Percentiles rank a stretch among this genome's conserved stretches.
Evolutionary conservation across 352 stramenopile genomes (phyloP).

Genomic region (Pythium oligandrum): DNA sequence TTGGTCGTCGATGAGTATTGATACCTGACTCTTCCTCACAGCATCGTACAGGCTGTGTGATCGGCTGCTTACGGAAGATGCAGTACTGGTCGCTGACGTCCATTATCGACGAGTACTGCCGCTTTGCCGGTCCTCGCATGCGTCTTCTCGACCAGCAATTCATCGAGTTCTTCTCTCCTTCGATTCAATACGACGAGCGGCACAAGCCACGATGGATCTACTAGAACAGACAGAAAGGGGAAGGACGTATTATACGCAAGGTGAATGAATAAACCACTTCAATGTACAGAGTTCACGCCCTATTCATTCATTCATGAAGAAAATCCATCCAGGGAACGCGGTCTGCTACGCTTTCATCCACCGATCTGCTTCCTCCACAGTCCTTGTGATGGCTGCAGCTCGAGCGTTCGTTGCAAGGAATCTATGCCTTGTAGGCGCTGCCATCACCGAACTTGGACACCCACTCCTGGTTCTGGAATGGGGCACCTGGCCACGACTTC

Average conservation of each 20-base stretch:
- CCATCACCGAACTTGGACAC: slow-evolving; percentile 90
- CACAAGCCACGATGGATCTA: slow-evolving; percentile 76
- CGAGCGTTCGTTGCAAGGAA: no score
- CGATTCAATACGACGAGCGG: slow-evolving; percentile 73
- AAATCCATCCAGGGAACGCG: not conserved
- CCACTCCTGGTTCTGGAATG: slow-evolving; percentile 96
- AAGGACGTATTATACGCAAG: no score
- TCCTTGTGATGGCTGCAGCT: no score
- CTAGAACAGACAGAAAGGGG: slow-evolving; percentile 3
- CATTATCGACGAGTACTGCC: slow-evolving; percentile 87
- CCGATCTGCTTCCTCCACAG: no score
- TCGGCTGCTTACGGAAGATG: slow-evolving; percentile 86
- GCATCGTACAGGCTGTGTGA: slow-evolving; percentile 81
- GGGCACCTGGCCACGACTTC: slow-evolving; percentile 92
- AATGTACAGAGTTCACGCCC: no score
- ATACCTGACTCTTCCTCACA: slow-evolving; percentile 13
- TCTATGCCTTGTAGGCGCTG: slow-evolving; percentile 74
- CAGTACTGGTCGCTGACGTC: slow-evolving; percentile 84
- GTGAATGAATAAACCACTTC: no score
- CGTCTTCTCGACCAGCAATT: slow-evolving; percentile 86
- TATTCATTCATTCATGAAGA: slow-evolving; percentile 14
- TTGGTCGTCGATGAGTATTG: not conserved
- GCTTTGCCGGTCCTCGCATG: slow-evolving; percentile 79
- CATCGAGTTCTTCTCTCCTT: slow-evolving; percentile 86
- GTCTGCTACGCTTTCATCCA: no score